A percentile compares a stretch with the other conserved stretches of the same genome.
Conservation (phyloP, 2,329 filamentous ascomycete genomes). For the Arachnomyces sp. region DNA sequence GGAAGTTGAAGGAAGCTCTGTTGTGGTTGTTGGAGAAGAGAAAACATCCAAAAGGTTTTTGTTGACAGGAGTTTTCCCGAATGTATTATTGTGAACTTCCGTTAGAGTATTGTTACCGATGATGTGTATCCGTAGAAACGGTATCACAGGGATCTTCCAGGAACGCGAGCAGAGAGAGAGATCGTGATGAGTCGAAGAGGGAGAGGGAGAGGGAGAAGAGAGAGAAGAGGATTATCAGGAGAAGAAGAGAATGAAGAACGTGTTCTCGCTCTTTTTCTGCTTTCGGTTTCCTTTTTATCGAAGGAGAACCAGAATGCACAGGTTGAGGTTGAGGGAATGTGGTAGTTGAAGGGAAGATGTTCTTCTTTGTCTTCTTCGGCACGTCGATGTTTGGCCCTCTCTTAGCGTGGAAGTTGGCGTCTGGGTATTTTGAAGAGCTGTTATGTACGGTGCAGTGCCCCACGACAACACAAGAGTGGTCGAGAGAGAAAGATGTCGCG, state of each 20-base stretch:
- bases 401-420: constrained; percentile 33
- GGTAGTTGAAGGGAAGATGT: constrained; percentile 23
- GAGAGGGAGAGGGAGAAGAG: constrained; percentile 3
- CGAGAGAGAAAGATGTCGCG: neutral
- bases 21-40: too few species aligned
- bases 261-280: too few species aligned
- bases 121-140: too few species aligned
- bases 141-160: too few species aligned
- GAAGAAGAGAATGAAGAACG: too few species aligned
- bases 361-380: constrained; percentile 26
- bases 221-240: constrained; percentile 5
- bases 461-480: constrained; percentile 24
- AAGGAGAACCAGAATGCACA: constrained; percentile 3
- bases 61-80: too few species aligned
- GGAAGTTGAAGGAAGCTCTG: too few species aligned
- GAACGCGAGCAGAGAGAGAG: constrained; percentile 1
- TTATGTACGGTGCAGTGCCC: constrained; percentile 20
- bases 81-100: too few species aligned
- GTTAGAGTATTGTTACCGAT: too few species aligned
- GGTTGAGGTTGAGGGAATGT: constrained; percentile 21
- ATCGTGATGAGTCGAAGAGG: constrained; percentile 4
- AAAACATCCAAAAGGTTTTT: too few species aligned
- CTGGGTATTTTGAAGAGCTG: constrained; percentile 9
- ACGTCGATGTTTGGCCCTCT: constrained; percentile 36
- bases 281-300: too few species aligned